These are phyloP conservation scores for Paramyrothecium roridum DNA, from an alignment of 2,329 filamentous ascomycete genomes.

Conservation along the genomic window DNA sequence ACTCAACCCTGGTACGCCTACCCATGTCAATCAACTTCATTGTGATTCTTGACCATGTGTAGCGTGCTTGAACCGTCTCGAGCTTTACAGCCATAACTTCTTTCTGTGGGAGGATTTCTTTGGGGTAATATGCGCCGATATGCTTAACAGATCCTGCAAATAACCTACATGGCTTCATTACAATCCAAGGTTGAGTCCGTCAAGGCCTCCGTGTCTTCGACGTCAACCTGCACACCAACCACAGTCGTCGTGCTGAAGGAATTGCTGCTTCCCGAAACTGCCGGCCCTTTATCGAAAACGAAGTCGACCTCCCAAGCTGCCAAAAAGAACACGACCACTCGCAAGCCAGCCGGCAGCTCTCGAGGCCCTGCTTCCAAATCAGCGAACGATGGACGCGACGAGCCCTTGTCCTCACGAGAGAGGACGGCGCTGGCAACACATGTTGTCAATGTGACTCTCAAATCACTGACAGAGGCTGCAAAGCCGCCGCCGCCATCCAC, in stretches of 20 bases:
- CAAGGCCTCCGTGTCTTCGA: conserved; percentile 51
- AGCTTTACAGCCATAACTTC: conserved; percentile 16
- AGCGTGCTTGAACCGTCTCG: conserved; percentile 15
- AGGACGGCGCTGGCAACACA: conserved; percentile 68
- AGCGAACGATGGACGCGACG: conserved; percentile 18
- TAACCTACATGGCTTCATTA: conserved; percentile 38
- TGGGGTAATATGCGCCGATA: conserved; percentile 23
- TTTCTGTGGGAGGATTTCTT: conserved; percentile 15
- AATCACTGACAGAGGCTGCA: conserved; percentile 63
- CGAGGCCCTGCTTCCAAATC: conserved; percentile 10
- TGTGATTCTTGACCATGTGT: not conserved
- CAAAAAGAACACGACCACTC: conserved; percentile 21
- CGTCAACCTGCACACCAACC: conserved; percentile 49
- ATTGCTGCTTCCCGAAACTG: conserved; percentile 34
- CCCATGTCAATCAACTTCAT: conserved; percentile 7
- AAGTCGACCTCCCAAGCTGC: conserved; percentile 21
- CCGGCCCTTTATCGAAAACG: conserved; percentile 17
- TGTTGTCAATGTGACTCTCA: conserved; percentile 68
- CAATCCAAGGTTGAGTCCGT: conserved; percentile 45
- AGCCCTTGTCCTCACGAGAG: conserved; percentile 40
- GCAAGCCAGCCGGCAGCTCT: conserved; percentile 14
- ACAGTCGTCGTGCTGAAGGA: conserved; percentile 46
- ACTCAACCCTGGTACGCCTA: conserved; percentile 3
- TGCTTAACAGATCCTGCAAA: conserved; percentile 24
- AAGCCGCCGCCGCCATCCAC: conserved; percentile 40